Conservation (phyloP, 352 stramenopile genomes). For the Globisporangium alternatum region DNA sequence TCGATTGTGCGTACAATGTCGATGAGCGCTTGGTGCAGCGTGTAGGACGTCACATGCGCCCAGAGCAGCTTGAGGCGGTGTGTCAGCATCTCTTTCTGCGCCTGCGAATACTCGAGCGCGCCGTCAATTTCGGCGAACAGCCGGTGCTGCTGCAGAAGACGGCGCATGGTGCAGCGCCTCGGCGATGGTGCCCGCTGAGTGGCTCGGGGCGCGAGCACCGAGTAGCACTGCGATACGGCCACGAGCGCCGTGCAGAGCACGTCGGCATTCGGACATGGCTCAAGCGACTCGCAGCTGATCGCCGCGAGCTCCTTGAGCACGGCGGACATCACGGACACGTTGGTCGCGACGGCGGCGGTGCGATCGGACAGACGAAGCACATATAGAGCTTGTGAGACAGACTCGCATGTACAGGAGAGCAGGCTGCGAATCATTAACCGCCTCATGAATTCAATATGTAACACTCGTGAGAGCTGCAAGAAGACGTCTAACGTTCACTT, state of each 20-base stretch:
- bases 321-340: slow-evolving; percentile 7
- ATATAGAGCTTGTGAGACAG: too few relatives aligned
- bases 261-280: slow-evolving; percentile 27
- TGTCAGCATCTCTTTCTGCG: slow-evolving; percentile 33
- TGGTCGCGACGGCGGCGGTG: background rate
- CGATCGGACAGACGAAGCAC: too few relatives aligned
- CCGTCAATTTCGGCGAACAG: slow-evolving; percentile 25
- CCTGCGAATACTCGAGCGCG: slow-evolving; percentile 14
- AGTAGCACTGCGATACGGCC: slow-evolving; percentile 41
- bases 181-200: slow-evolving; percentile 30
- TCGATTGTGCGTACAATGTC: slow-evolving; percentile 64
- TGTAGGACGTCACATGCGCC: slow-evolving; percentile 55
- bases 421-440: too few relatives aligned
- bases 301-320: slow-evolving; percentile 19
- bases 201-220: slow-evolving; percentile 41
- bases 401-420: too few relatives aligned
- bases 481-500: too few relatives aligned
- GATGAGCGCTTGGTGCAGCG: slow-evolving; percentile 53
- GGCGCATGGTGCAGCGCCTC: slow-evolving; percentile 36
- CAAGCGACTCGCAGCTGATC: slow-evolving; percentile 1
- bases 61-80: slow-evolving; percentile 46
- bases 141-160: slow-evolving; percentile 39
- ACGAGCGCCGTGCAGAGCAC: slow-evolving; percentile 37
- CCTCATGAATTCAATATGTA: too few relatives aligned
- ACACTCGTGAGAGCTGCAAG: too few relatives aligned